Base-by-base conservation (phyloP, 768 basidiomycete genomes). In the Tulasnella calospora region DNA sequence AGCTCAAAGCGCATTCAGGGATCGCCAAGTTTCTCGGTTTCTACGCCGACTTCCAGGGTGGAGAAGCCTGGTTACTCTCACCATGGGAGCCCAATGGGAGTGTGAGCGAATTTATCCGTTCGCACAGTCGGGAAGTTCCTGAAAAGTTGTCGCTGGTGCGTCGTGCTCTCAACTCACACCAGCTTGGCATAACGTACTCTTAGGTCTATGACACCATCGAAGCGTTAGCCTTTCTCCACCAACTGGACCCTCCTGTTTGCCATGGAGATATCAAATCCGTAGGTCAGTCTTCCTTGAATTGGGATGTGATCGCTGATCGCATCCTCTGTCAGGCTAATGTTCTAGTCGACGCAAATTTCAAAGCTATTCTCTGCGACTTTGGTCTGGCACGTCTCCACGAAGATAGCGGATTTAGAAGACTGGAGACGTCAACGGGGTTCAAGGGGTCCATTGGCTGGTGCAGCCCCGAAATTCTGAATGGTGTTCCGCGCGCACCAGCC, bases 351-450 rank as follows among this genome's bases (percentile, higher is more conserved):
- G 71, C 36, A 17, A 8, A 71, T 2, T 38, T 1, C 71, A 44
- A 36, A 27, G 71, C 71, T 5, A 7, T 27, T n/a, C 71, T 40
- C 3, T 40, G 38, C 38, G 38, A 40, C 38, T 40, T 40, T 40
- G 38, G 38, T 40, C 10, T 40, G n/a, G 71, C 71, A 38, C 36
- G 41, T 17, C 36, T 44, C 3, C 36, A 35, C 8, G 71, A 38
- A 38, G 36, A 71, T n/a, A 44, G 36, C 15, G 41, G 41, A 3
- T 38, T 71, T 38, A 21, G 7, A n/a, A 61, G n/a, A 61, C 44
- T 72, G 38, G 71, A 72, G 15, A 72, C 71, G 19, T 40, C 71
- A 36, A 46, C 38, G 21, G 71, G 71, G 5, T 72, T 72, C 71
- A 72, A 72, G 19, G 71, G 71, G 2, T 72, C 71, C 6, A 72